phyloP scores from a whole-genome alignment of 2,329 filamentous ascomycete genomes.

The Rachicladosporium sp. region DNA sequence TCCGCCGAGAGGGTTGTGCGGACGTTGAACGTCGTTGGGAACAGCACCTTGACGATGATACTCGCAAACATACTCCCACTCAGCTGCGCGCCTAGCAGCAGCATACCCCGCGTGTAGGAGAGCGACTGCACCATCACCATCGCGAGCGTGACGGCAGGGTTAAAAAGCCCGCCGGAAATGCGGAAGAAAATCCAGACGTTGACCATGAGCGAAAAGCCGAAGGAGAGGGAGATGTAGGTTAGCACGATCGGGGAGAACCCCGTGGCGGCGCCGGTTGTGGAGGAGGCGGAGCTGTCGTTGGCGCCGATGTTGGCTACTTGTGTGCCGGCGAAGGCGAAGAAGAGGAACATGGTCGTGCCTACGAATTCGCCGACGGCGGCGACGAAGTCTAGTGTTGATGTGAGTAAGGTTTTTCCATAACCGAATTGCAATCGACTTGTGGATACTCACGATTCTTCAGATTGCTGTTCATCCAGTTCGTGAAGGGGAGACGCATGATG shows the following conservation, averaged over 20 bases:
- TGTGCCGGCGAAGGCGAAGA: slow-evolving; percentile 18
- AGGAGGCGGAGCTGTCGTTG: slow-evolving; percentile 4
- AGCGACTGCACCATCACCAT: slow-evolving; percentile 48
- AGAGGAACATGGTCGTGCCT: slow-evolving; percentile 25
- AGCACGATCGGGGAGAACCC: slow-evolving; percentile 12
- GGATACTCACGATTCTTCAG: slow-evolving; percentile 17
- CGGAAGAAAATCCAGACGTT: slow-evolving; percentile 26
- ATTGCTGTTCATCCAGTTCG: slow-evolving; percentile 20
- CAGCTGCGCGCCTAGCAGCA: slow-evolving; percentile 46
- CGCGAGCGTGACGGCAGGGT: slow-evolving; percentile 39
- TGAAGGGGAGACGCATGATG: slow-evolving; percentile 22
- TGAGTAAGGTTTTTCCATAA: no score
- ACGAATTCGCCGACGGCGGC: slow-evolving; percentile 22
- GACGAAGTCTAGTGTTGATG: slow-evolving; percentile 1
- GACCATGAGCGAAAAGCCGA: slow-evolving; percentile 25
- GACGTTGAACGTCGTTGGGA: slow-evolving; percentile 46
- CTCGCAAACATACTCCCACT: slow-evolving; percentile 47
- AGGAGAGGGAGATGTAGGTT: slow-evolving; percentile 22
- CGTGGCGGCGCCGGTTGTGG: slow-evolving; percentile 7
- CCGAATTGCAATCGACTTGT: no score
- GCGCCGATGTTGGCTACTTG: slow-evolving; percentile 22
- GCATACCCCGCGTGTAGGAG: slow-evolving; percentile 37
- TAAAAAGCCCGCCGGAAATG: slow-evolving; percentile 20
- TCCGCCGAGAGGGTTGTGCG: slow-evolving; percentile 43
- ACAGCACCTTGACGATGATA: slow-evolving; percentile 43